These are phyloP conservation scores for Suillus fuscotomentosus DNA, from an alignment of 768 basidiomycete genomes.

Conservation along the genomic window DNA sequence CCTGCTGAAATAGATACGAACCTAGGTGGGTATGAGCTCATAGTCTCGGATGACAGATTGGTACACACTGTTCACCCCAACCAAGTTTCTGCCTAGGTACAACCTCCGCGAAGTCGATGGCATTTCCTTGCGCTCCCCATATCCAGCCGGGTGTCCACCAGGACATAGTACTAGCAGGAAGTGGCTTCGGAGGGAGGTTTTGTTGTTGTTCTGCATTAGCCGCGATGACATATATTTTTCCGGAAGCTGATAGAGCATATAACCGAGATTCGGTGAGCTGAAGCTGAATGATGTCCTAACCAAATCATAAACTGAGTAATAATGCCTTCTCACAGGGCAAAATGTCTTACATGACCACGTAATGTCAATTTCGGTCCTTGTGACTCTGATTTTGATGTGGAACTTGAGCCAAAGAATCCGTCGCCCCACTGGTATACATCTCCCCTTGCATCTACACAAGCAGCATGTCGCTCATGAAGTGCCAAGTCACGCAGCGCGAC, in stretches of 20 bases:
- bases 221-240: constrained; percentile 70
- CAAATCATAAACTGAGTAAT: background rate
- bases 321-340: background rate
- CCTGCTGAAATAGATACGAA: constrained; percentile 77
- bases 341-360: constrained; percentile 55
- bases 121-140: constrained; percentile 46
- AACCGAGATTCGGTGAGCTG: constrained; percentile 59
- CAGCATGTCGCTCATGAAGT: constrained; percentile 64
- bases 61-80: constrained; percentile 64
- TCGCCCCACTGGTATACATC: constrained; percentile 86
- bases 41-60: background rate
- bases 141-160: constrained; percentile 68
- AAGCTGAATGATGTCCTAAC: constrained; percentile 66
- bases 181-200: constrained; percentile 35
- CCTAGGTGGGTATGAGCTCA: constrained; percentile 36
- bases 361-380: constrained; percentile 51
- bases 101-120: constrained; percentile 61
- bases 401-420: constrained; percentile 46
- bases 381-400: constrained; percentile 22
- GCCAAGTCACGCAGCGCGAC: constrained; percentile 73
- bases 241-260: constrained; percentile 78
- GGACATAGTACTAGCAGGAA: constrained; percentile 42
- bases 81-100: constrained; percentile 50
- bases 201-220: constrained; percentile 49
- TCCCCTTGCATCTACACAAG: constrained; percentile 75